Percentiles rank a stretch among this genome's conserved stretches.
Conservation (phyloP, 2,329 filamentous ascomycete species). For the Amauroascus niger region DNA sequence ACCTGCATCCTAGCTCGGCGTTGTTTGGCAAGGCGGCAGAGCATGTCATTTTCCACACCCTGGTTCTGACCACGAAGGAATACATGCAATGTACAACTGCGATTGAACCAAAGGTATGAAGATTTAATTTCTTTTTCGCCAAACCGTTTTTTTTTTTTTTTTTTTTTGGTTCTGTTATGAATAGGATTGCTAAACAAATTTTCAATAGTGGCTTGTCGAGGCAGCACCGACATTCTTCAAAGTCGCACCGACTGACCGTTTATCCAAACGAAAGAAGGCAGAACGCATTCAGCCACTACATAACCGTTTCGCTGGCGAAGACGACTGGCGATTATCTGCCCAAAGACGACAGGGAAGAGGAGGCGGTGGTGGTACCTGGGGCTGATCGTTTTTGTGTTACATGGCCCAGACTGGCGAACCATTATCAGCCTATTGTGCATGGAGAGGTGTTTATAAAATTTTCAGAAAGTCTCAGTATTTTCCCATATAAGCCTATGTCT, state of each 20-base stretch:
- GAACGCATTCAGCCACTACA: constrained; percentile 93
- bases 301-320: constrained; percentile 82
- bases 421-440: neutral
- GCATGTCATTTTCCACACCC: constrained; percentile 79
- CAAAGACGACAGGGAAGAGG: constrained; percentile 77
- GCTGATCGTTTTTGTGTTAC: constrained; percentile 21
- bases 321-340: constrained; percentile 88
- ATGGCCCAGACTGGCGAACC: neutral
- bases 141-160: neutral
- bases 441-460: neutral
- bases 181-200: constrained; percentile 9
- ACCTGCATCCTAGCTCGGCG: constrained; percentile 82
- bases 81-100: constrained; percentile 93
- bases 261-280: constrained; percentile 86
- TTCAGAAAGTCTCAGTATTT: neutral
- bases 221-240: constrained; percentile 99
- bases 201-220: constrained; percentile 62
- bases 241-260: constrained; percentile 73
- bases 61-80: constrained; percentile 59
- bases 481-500: neutral
- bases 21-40: constrained; percentile 93
- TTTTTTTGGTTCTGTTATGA: neutral
- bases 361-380: constrained; percentile 90
- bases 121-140: neutral
- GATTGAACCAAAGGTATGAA: constrained; percentile 70